Evolutionary conservation across 805 yeast species (phyloP), one percentile per base, ranked within the genome.

Genomic region (Candida orba): DNA sequence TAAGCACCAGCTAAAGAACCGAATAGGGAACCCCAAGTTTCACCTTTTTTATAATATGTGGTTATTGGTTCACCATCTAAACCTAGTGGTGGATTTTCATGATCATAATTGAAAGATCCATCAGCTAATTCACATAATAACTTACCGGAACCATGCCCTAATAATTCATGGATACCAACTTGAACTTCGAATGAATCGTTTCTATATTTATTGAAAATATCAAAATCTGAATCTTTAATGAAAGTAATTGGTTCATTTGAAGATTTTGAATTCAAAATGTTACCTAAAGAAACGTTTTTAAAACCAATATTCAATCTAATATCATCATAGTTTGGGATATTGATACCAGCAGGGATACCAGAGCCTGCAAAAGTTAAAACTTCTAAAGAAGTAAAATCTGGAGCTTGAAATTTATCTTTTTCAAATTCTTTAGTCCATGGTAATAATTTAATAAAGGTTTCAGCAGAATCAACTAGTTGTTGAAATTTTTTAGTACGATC

Each of bases 141-240:
- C 63, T 87, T 88, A 40, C 96, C 96, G 5, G 93, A 78, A 34
- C 96, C 96, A 59, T 88, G 96, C 14, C 96, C 96, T 49, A 88
- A 72, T 51, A 88, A 70, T 65, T 88, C 96, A 64, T 88, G 96
- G 54, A 88, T 83, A 43, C 96, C 96, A 40, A 88, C 96, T 66
- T 88, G 95, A 36, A 88, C 93, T 64, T 88, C 96, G 61, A 88
- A 88, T 0, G 95, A 83, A 39, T 84, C 90, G 38, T 78, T 82
- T 57, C 87, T 74, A 68, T 83, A 82, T 59, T 81, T 76, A 48
- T 80, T 76, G 67, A 75, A 87, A 36, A 79, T 57, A 10, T 69
- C 80, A 47, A 72, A 75, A 44, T 79, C 74, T 12, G 65, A 61
- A 4, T 72, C 74, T 34, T 63, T 57, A 44, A 88, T 67, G 58